A percentile compares a stretch with the other conserved stretches of the same genome.
These are phyloP conservation scores for Pueraria montana DNA, from an alignment of 306 rosid genomes.

Conservation along the genomic window DNA sequence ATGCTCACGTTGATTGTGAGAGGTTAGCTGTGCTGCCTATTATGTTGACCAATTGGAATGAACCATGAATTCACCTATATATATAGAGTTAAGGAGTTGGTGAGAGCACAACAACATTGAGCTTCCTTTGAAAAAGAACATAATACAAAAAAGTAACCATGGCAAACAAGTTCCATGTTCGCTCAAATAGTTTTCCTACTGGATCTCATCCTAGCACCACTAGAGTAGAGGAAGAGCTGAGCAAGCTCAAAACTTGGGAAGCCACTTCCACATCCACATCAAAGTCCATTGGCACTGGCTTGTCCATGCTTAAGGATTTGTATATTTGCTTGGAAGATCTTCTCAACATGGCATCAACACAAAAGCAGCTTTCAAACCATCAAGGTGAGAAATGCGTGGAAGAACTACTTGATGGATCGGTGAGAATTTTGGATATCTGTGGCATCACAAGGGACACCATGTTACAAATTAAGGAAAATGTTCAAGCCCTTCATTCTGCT, in stretches of 20 bases:
- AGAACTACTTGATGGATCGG: constrained; percentile 71
- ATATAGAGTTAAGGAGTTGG: constrained; percentile 33
- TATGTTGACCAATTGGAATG: background rate
- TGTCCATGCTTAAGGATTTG: constrained; percentile 57
- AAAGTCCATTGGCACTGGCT: constrained; percentile 50
- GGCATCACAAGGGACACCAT: constrained; percentile 67
- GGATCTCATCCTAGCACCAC: constrained; percentile 72
- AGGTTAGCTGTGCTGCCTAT: background rate
- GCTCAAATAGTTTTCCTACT: constrained; percentile 79
- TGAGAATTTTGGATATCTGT: constrained; percentile 72
- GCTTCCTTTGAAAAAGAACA: background rate
- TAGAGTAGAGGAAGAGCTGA: constrained; percentile 66
- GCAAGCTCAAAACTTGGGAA: constrained; percentile 61
- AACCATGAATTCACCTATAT: constrained; percentile 33
- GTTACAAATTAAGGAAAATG: constrained; percentile 64
- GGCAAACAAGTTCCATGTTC: constrained; percentile 60
- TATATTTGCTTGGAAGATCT: constrained; percentile 65
- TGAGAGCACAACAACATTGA: constrained; percentile 28
- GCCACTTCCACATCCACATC: constrained; percentile 51
- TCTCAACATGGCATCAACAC: constrained; percentile 70
- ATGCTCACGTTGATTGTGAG: constrained; percentile 40
- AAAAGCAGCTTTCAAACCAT: constrained; percentile 55
- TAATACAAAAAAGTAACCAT: constrained; percentile 38
- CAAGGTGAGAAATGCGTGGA: constrained; percentile 57
- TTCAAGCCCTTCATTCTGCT: constrained; percentile 65